Conservation (phyloP, 2,329 filamentous ascomycete genomes). For the Fusarium nygamai region DNA sequence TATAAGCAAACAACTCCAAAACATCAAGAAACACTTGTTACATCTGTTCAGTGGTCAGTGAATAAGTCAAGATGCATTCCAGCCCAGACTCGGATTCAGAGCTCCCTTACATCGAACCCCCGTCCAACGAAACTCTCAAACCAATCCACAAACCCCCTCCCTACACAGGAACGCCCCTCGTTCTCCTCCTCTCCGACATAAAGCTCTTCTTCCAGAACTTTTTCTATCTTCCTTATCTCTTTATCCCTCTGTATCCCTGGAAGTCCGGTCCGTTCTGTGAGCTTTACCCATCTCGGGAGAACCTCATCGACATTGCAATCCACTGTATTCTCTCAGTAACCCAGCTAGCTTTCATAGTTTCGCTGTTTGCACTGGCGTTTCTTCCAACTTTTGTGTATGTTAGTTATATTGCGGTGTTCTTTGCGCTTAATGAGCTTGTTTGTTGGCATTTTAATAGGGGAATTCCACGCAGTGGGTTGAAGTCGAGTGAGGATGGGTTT, state of each 20-base stretch:
- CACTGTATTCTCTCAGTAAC: slow-evolving; percentile 2
- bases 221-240: slow-evolving; percentile 8
- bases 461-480: slow-evolving; percentile 13
- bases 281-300: slow-evolving; percentile 12
- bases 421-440: neutral
- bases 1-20: neutral
- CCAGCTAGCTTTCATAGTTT: slow-evolving; percentile 7
- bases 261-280: slow-evolving; percentile 4
- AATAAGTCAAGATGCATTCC: neutral
- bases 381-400: slow-evolving; percentile 3
- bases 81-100: neutral
- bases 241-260: slow-evolving; percentile 4
- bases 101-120: slow-evolving; percentile 9
- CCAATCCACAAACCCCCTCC: slow-evolving; percentile 5
- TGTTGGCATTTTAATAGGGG: slow-evolving; percentile 21
- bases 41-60: too few relatives aligned
- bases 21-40: neutral
- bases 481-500: slow-evolving; percentile 4
- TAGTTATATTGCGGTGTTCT: neutral
- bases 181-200: slow-evolving; percentile 5
- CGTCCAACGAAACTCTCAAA: slow-evolving; percentile 7
- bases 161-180: slow-evolving; percentile 17
- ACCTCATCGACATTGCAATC: slow-evolving; percentile 1
- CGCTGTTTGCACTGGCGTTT: neutral
- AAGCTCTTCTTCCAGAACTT: slow-evolving; percentile 14